phyloP scores from a whole-genome alignment of 768 basidiomycete genomes.

The Dioszegia crocea region DNA sequence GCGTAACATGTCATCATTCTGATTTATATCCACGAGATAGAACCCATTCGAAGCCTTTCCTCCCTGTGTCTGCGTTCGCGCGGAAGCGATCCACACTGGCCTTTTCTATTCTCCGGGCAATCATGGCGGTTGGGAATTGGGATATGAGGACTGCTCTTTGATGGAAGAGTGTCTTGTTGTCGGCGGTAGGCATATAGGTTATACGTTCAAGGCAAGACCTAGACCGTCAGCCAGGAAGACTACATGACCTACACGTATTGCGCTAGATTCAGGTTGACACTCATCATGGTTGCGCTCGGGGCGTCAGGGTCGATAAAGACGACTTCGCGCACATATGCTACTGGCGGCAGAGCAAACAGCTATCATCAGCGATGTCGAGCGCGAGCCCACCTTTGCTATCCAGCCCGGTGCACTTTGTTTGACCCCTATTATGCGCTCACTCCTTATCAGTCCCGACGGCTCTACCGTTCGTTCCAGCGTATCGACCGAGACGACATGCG shows the following conservation, averaged over 20 bases:
- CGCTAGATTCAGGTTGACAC: slow-evolving; percentile 89
- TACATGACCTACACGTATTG: slow-evolving; percentile 77
- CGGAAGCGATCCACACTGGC: slow-evolving; percentile 86
- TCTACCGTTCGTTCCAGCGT: slow-evolving; percentile 74
- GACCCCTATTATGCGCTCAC: slow-evolving; percentile 81
- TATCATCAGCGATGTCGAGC: slow-evolving; percentile 2
- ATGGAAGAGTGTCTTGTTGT: slow-evolving; percentile 55
- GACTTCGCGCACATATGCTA: slow-evolving; percentile 90
- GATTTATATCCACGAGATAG: slow-evolving; percentile 11
- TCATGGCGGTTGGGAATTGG: slow-evolving; percentile 42
- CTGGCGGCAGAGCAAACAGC: slow-evolving; percentile 49
- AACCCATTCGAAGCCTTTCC: slow-evolving; percentile 85
- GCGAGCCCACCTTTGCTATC: slow-evolving; percentile 73
- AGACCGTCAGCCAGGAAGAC: background rate
- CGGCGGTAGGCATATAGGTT: slow-evolving; percentile 63
- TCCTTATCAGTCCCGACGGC: slow-evolving; percentile 80
- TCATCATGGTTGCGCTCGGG: slow-evolving; percentile 76
- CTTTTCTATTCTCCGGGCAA: slow-evolving; percentile 75
- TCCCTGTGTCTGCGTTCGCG: slow-evolving; percentile 84
- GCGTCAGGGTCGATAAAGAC: slow-evolving; percentile 83
- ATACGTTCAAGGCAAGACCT: slow-evolving; percentile 68
- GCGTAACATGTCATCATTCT: slow-evolving; percentile 10
- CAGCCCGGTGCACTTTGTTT: slow-evolving; percentile 87
- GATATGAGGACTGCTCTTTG: slow-evolving; percentile 80
- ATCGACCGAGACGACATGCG: slow-evolving; percentile 48